Percentiles rank a stretch among this genome's conserved stretches.
These are phyloP conservation scores for Sanguinoderma infundibulare DNA, from an alignment of 1,284 basidiomycete genomes.

Conservation along the genomic window DNA sequence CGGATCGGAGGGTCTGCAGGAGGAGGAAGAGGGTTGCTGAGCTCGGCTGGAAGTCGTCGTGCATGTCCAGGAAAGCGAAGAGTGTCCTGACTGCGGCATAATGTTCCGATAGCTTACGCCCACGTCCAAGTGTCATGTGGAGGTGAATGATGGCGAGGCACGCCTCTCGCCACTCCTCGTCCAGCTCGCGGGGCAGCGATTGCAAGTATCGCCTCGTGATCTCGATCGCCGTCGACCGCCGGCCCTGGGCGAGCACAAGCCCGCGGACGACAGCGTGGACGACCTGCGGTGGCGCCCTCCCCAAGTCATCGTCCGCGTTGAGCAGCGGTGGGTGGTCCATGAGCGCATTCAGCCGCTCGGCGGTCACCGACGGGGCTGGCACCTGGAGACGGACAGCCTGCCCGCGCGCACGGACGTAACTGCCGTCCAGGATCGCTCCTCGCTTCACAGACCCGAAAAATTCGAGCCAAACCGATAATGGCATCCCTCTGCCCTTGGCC, in stretches of 20 bases:
- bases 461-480: constrained; percentile 37
- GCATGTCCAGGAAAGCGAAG: constrained; percentile 47
- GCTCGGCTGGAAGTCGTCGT: constrained; percentile 56
- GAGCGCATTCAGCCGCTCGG: constrained; percentile 19
- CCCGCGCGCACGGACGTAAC: neutral
- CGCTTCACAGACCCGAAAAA: constrained; percentile 29
- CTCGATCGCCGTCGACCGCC: constrained; percentile 30
- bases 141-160: constrained; percentile 40
- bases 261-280: constrained; percentile 25
- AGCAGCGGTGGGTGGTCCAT: constrained; percentile 26
- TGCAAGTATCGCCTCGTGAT: constrained; percentile 33
- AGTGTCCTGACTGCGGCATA: constrained; percentile 42
- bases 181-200: constrained; percentile 27
- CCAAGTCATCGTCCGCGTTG: constrained; percentile 8
- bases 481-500: constrained; percentile 20
- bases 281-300: constrained; percentile 21
- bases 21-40: constrained; percentile 67
- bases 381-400: constrained; percentile 6
- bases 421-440: constrained; percentile 18
- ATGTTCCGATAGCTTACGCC: constrained; percentile 28
- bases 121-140: constrained; percentile 29
- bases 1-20: constrained; percentile 51
- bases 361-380: constrained; percentile 9
- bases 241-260: constrained; percentile 22
- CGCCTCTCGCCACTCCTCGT: constrained; percentile 12